Conservation (phyloP, 1,284 basidiomycete species). For the Sanghuangporus baumii region DNA sequence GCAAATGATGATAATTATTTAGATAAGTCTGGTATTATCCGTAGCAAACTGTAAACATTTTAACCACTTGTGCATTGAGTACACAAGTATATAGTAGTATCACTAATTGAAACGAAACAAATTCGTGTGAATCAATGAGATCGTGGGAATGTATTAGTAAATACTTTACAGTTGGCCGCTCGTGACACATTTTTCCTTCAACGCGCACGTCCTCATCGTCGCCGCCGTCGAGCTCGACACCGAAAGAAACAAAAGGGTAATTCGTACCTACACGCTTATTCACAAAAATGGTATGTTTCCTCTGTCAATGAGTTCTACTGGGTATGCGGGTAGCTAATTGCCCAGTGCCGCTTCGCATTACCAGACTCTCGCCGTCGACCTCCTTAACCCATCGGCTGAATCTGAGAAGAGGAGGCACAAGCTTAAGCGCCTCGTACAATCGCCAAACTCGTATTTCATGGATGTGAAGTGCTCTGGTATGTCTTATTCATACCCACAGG, state of each 20-base stretch:
- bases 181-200: background rate
- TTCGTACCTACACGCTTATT: background rate
- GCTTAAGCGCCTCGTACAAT: conserved; percentile 98
- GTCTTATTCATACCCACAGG: conserved; percentile 15
- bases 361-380: conserved; percentile 96
- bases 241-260: background rate
- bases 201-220: background rate
- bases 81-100: background rate
- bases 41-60: background rate
- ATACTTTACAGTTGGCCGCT: background rate
- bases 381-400: conserved; percentile 93
- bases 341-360: background rate
- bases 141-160: background rate
- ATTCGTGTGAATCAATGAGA: background rate
- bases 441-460: conserved; percentile 99
- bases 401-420: conserved; percentile 91
- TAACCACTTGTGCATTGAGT: background rate
- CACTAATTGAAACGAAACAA: background rate
- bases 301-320: background rate
- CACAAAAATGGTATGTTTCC: conserved; percentile 15
- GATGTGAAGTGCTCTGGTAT: conserved; percentile 98
- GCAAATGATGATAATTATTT: background rate
- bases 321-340: conserved; percentile 1
- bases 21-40: background rate
- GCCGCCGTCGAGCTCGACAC: conserved; percentile 2